Percentiles rank a stretch among this genome's conserved stretches.
Evolutionary conservation across 2,329 filamentous ascomycete genomes (phyloP).

Genomic region (Penicillium polonicum): DNA sequence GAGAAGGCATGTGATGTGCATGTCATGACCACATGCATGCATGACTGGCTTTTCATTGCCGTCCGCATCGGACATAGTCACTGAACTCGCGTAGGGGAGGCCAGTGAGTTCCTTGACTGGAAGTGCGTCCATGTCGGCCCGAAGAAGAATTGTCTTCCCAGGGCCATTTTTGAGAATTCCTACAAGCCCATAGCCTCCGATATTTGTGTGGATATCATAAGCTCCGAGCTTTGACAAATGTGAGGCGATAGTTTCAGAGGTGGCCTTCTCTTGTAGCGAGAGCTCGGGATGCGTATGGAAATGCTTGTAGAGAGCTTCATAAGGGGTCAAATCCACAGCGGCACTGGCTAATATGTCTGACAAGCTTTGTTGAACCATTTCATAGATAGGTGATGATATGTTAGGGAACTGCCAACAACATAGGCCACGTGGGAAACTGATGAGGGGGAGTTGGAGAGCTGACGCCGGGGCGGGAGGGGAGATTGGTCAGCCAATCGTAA

Average conservation of each 20-base stretch:
- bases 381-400: background rate
- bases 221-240: constrained; percentile 39
- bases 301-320: constrained; percentile 58
- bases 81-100: constrained; percentile 49
- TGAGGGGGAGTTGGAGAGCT: background rate
- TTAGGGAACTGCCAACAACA: background rate
- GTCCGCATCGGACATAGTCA: constrained; percentile 48
- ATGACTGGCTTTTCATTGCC: constrained; percentile 56
- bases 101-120: constrained; percentile 50
- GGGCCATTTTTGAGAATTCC: constrained; percentile 46
- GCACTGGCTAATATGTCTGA: constrained; percentile 21
- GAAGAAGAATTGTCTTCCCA: constrained; percentile 48
- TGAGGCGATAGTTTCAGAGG: constrained; percentile 49
- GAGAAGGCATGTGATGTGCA: constrained; percentile 59
- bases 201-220: constrained; percentile 44
- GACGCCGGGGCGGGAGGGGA: background rate
- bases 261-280: constrained; percentile 56
- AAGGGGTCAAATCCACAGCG: constrained; percentile 40
- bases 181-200: constrained; percentile 48
- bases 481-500: background rate
- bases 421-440: background rate
- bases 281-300: constrained; percentile 61
- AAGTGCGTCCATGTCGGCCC: constrained; percentile 53
- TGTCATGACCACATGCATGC: constrained; percentile 63
- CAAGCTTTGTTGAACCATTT: constrained; percentile 28